Percentiles rank a stretch among this genome's conserved stretches.
These are phyloP conservation scores for Daucus carota DNA, from an alignment of 129 eudicot genomes.

Conservation along the genomic window DNA sequence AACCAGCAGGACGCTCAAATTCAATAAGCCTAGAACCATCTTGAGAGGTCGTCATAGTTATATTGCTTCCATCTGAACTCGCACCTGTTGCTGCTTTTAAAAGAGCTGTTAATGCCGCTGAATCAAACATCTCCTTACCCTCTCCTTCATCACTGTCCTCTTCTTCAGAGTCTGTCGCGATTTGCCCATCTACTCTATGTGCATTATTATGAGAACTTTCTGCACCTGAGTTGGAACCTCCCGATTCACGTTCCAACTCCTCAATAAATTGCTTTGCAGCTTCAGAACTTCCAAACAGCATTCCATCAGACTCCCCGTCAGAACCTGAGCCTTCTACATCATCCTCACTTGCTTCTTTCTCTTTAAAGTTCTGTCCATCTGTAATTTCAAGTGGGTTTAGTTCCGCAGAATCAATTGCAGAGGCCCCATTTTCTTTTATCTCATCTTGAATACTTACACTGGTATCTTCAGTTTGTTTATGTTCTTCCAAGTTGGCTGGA, in stretches of 20 bases:
- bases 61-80: constrained; percentile 51
- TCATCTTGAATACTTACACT: constrained; percentile 10
- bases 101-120: constrained; percentile 87
- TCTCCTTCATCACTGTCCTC: constrained; percentile 71
- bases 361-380: constrained; percentile 25
- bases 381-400: neutral
- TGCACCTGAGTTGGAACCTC: constrained; percentile 9
- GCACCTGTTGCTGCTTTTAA: constrained; percentile 86
- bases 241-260: constrained; percentile 55
- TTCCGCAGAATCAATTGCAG: constrained; percentile 27
- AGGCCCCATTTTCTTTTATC: constrained; percentile 20
- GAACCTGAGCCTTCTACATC: constrained; percentile 28
- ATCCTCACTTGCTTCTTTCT: constrained; percentile 41
- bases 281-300: constrained; percentile 56
- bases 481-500: constrained; percentile 8
- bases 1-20: constrained; percentile 89
- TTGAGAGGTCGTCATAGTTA: constrained; percentile 68
- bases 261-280: constrained; percentile 66
- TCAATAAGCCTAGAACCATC: constrained; percentile 88
- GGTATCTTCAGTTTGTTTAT: neutral
- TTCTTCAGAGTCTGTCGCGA: constrained; percentile 87
- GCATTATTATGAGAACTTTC: constrained; percentile 24
- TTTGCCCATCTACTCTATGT: constrained; percentile 62
- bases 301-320: constrained; percentile 56
- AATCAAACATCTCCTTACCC: constrained; percentile 75